Percentiles rank a stretch among this genome's conserved stretches.
Conservation (phyloP, 208 protist genomes). For the Naegleria gruberi region DNA sequence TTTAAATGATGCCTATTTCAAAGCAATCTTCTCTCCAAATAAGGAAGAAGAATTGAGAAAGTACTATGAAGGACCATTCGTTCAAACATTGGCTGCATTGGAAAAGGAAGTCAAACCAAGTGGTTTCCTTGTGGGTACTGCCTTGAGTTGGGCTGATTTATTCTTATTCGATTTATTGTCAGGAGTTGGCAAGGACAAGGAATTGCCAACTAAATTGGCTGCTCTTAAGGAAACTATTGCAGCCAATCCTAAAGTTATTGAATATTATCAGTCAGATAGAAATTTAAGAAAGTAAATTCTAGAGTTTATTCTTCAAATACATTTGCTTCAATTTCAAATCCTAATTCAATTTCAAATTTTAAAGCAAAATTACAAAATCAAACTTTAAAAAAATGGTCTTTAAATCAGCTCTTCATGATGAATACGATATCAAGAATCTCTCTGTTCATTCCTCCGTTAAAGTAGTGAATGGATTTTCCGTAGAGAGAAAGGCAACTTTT, state of each 20-base stretch:
- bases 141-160: not conserved
- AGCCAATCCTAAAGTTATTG: not conserved
- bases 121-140: not conserved
- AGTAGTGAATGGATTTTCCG: too few species aligned
- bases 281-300: not conserved
- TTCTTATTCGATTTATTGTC: not conserved
- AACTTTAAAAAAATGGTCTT: too few species aligned
- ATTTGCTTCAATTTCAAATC: too few species aligned
- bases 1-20: not conserved
- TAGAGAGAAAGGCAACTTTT: too few species aligned
- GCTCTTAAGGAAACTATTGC: not conserved
- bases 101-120: not conserved
- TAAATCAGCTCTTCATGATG: too few species aligned
- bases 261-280: not conserved
- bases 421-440: too few species aligned
- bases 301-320: too few species aligned
- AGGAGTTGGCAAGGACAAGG: not conserved
- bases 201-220: not conserved
- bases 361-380: too few species aligned
- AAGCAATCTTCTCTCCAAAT: not conserved
- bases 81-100: not conserved
- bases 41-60: not conserved
- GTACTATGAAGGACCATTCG: not conserved
- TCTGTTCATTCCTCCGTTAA: too few species aligned
- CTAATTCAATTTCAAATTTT: too few species aligned